Evolutionary conservation across 768 basidiomycete species (phyloP).

Genomic region (Coprinopsis strossmayeri): DNA sequence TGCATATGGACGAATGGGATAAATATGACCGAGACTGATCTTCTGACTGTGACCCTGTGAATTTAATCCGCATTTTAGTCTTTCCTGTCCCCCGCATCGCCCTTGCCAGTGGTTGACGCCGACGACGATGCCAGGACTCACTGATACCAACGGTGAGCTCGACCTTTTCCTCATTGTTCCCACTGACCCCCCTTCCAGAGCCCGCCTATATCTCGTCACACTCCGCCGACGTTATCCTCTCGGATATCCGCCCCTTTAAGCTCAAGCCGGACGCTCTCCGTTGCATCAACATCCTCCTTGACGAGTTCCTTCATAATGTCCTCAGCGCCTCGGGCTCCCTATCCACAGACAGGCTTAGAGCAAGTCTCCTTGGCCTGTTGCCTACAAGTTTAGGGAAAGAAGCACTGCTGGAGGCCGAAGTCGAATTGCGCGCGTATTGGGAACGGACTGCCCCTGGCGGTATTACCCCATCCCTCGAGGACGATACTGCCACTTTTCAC

Average conservation of each 20-base stretch:
- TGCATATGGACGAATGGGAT: too few species aligned
- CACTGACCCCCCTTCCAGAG: conserved; percentile 26
- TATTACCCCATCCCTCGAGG: conserved; percentile 30
- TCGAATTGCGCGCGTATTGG: conserved; percentile 87
- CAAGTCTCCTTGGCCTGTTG: conserved; percentile 62
- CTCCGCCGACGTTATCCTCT: conserved; percentile 88
- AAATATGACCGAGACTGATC: neutral
- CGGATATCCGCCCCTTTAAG: conserved; percentile 88
- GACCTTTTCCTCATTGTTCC: conserved; percentile 6
- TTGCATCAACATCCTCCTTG: conserved; percentile 74
- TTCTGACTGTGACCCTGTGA: conserved; percentile 2
- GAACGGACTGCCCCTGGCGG: conserved; percentile 51
- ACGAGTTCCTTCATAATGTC: conserved; percentile 76
- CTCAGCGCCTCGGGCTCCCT: conserved; percentile 63
- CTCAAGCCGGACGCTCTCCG: conserved; percentile 73
- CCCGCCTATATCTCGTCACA: conserved; percentile 76
- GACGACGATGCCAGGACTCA: conserved; percentile 37
- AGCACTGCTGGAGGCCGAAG: conserved; percentile 86
- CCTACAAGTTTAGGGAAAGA: conserved; percentile 86
- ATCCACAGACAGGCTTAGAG: conserved; percentile 66
- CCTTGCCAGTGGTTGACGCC: conserved; percentile 16
- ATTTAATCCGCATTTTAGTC: conserved; percentile 11
- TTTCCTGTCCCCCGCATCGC: conserved; percentile 17
- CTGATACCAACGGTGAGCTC: conserved; percentile 34
- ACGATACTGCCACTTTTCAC: conserved; percentile 55